Evolutionary conservation across 2,329 filamentous ascomycete species (phyloP), one percentile per base, ranked within the genome.

Genomic region (Trichoderma simmonsii): DNA sequence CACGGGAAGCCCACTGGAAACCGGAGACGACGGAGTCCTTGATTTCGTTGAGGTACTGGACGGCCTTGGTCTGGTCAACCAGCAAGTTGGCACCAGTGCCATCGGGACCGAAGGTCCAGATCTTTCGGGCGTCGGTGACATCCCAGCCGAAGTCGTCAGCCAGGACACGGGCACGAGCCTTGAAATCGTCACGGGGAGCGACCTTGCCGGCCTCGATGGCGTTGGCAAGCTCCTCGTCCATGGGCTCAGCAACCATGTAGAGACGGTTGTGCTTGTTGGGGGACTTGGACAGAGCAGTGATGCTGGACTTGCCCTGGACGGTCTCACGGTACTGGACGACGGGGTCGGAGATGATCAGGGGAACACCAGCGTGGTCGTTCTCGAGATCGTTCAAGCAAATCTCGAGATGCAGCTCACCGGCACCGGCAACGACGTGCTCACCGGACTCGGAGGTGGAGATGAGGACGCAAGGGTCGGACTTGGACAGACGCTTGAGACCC

Each of bases 241-340:
- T 89, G 79, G 96, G 96, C 86, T 94, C 87, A 76, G 96, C 96
- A 85, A 89, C 90, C 86, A 99, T 91, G 89, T 98, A 99, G 74
- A 99, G 90, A 94, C 96, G 95, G 91, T 99, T 99, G 93, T 99
- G 96, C 94, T 99, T 99, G 93, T 99, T 99, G 88, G 96, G 96
- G 63, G 96, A 99, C 90, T 99, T 99, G 86, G 96, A 98, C 81
- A 99, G 89, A 78, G 96, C 96, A 81, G 93, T 97, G 81, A 98
- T 98, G 90, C 91, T 93, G 71, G 96, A 98, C 82, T 90, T 91
- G 80, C 76, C 88, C 78, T 85, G 85, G 81, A 99, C 95, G 76
- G 95, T 97, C 91, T 99, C 96, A 90, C 96, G 95, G 92, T 97
- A 99, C 84, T 94, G 90, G 82, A 98, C 96, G 83, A 99, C 96